These are phyloP conservation scores for Hericium coralloides DNA, from an alignment of 768 basidiomycete species.

Conservation along the genomic window DNA sequence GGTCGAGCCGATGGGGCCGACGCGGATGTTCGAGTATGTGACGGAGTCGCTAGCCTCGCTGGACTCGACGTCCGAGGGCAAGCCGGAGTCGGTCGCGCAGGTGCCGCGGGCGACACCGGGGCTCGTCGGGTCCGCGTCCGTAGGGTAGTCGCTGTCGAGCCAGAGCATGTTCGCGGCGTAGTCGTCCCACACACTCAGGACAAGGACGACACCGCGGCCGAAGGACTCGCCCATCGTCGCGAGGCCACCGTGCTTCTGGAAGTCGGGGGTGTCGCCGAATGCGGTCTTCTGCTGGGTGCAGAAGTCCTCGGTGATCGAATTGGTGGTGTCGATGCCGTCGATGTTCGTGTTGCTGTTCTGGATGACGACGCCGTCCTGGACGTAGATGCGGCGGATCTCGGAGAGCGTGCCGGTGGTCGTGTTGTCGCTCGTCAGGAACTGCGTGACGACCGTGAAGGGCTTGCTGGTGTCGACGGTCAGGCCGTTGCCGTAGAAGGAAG, in stretches of 20 bases:
- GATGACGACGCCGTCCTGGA: constrained; percentile 43
- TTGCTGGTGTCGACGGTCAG: constrained; percentile 40
- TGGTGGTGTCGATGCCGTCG: constrained; percentile 28
- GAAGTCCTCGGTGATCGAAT: constrained; percentile 40
- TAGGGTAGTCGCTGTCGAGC: constrained; percentile 45
- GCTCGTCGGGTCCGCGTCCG: constrained; percentile 15
- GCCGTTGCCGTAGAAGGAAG: constrained; percentile 36
- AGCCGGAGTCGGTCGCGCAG: constrained; percentile 39
- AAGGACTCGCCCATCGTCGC: constrained; percentile 24
- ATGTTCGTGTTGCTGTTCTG: constrained; percentile 39
- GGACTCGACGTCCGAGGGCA: constrained; percentile 35
- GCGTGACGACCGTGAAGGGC: constrained; percentile 46
- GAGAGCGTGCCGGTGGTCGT: constrained; percentile 35
- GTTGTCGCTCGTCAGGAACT: constrained; percentile 40
- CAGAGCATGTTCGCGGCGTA: constrained; percentile 46
- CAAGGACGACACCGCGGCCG: constrained; percentile 35
- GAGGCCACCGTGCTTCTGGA: constrained; percentile 33
- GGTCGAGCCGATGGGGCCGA: constrained; percentile 41
- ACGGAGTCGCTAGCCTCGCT: constrained; percentile 31
- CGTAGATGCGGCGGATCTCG: constrained; percentile 46
- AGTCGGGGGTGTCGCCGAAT: constrained; percentile 34
- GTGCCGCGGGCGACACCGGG: constrained; percentile 42
- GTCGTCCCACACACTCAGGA: constrained; percentile 46
- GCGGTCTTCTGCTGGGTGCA: constrained; percentile 35
- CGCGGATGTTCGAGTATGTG: constrained; percentile 46